Evolutionary conservation across 2,329 filamentous ascomycete species (phyloP).

Genomic region (Fusarium tanahbumbuense): DNA sequence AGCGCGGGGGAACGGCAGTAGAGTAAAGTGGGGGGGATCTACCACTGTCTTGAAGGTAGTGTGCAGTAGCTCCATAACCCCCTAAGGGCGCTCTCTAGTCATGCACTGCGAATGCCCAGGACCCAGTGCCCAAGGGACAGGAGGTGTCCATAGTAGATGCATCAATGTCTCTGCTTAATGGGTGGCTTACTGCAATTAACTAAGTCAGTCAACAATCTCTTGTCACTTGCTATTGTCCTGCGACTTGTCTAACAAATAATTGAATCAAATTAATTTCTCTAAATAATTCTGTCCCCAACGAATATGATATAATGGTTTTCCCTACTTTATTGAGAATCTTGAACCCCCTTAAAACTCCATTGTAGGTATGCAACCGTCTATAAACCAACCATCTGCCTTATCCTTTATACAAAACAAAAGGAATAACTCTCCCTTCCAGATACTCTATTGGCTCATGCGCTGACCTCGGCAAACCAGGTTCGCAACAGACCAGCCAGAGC

Average conservation of each 20-base stretch:
- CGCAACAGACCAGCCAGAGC: constrained; percentile 89
- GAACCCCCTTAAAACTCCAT: constrained; percentile 26
- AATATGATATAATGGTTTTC: background rate
- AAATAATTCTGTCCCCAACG: constrained; percentile 1
- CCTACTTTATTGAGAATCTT: constrained; percentile 2
- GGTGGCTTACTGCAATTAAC: background rate
- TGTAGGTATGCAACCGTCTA: constrained; percentile 15
- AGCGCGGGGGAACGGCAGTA: constrained; percentile 27
- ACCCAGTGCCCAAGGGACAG: background rate
- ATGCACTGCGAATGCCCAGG: background rate
- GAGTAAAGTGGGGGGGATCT: constrained; percentile 22
- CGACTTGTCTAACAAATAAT: background rate
- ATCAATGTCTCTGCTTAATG: background rate
- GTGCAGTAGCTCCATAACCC: constrained; percentile 18
- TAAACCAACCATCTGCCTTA: background rate
- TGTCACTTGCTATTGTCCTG: background rate
- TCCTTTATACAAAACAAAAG: background rate
- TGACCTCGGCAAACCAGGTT: constrained; percentile 91
- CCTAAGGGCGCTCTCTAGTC: background rate
- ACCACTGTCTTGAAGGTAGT: background rate
- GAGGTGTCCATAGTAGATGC: background rate
- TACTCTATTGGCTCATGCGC: constrained; percentile 50
- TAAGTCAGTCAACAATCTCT: background rate
- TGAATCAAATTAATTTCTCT: constrained; percentile 9
- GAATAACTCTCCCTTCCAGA: constrained; percentile 10